Evolutionary conservation across 106 monocot species (phyloP).

Genomic region (Chionographis japonica): DNA sequence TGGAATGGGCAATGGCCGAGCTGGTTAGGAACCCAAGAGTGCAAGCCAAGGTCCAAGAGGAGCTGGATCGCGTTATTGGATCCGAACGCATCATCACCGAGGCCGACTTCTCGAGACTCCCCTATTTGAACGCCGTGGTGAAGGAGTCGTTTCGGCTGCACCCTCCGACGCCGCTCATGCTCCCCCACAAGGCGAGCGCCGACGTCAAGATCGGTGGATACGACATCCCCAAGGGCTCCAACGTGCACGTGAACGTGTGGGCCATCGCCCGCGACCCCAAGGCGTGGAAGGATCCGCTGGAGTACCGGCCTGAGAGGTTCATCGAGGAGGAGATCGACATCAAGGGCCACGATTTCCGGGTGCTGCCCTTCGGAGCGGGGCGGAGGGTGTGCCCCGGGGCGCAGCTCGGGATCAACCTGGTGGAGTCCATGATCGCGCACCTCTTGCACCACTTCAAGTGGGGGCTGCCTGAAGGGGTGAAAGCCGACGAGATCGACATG

Average conservation of each 20-base stretch:
- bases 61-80: constrained; percentile 76
- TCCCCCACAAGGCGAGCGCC: constrained; percentile 70
- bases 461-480: constrained; percentile 58
- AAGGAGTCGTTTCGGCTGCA: constrained; percentile 93
- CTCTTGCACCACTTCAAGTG: constrained; percentile 85
- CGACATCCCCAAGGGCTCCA: constrained; percentile 76
- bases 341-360: constrained; percentile 78
- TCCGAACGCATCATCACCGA: constrained; percentile 59
- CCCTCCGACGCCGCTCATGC: constrained; percentile 93
- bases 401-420: constrained; percentile 83
- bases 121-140: constrained; percentile 69
- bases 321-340: constrained; percentile 78
- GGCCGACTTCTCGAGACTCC: constrained; percentile 68
- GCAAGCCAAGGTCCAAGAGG: constrained; percentile 67
- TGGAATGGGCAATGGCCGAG: constrained; percentile 96
- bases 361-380: constrained; percentile 88
- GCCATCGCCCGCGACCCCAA: constrained; percentile 72
- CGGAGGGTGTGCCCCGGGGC: constrained; percentile 86
- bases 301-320: constrained; percentile 79
- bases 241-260: constrained; percentile 88
- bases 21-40: constrained; percentile 69
- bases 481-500: constrained; percentile 60
- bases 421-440: constrained; percentile 83
- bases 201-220: constrained; percentile 69
- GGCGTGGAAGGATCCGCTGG: constrained; percentile 67